These are phyloP conservation scores for Camellia sinensis DNA, from an alignment of 148 eudicot genomes.

Conservation along the genomic window DNA sequence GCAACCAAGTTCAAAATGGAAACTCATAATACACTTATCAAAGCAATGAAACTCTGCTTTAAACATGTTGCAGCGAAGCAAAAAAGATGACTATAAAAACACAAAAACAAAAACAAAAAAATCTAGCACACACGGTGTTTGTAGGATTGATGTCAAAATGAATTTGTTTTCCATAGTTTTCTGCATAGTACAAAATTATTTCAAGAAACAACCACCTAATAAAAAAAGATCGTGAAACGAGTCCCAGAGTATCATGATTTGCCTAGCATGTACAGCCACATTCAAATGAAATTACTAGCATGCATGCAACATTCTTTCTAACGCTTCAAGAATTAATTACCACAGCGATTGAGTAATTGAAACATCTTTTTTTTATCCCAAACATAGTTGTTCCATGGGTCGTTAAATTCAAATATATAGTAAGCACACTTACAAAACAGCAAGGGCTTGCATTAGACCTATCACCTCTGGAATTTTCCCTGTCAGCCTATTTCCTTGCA, in stretches of 20 bases:
- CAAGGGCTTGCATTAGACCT: too few relatives aligned
- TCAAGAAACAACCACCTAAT: neutral
- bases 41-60: neutral
- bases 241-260: neutral
- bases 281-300: neutral
- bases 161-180: neutral
- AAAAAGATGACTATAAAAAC: neutral
- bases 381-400: too few relatives aligned
- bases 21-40: neutral
- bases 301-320: neutral
- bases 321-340: neutral
- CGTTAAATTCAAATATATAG: too few relatives aligned
- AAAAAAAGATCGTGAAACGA: neutral
- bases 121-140: neutral
- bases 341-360: neutral
- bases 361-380: too few relatives aligned
- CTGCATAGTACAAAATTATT: neutral
- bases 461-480: too few relatives aligned
- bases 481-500: too few relatives aligned
- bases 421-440: too few relatives aligned
- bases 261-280: neutral
- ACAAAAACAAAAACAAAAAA: neutral
- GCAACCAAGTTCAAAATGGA: neutral
- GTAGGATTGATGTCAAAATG: neutral
- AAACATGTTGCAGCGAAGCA: neutral